Evolutionary conservation across 352 stramenopile genomes (phyloP).

Genomic region (Thalassiosira hispida): DNA sequence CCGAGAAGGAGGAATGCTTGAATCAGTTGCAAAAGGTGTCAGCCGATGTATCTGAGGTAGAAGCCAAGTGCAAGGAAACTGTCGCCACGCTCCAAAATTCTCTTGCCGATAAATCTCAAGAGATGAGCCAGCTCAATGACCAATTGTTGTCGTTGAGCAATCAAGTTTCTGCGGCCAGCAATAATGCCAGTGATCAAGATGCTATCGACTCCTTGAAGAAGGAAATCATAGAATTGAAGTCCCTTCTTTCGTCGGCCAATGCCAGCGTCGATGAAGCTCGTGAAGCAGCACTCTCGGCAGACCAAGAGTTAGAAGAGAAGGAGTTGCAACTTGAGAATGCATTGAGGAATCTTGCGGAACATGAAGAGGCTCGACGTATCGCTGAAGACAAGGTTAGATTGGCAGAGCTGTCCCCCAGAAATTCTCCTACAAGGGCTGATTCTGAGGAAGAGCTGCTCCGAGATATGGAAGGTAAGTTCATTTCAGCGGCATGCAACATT

Average conservation of each 20-base stretch:
- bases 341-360: constrained; percentile 51
- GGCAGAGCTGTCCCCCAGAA: constrained; percentile 14
- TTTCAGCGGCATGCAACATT: not conserved
- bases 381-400: constrained; percentile 42
- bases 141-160: constrained; percentile 9
- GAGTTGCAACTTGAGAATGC: constrained; percentile 63
- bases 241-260: constrained; percentile 65
- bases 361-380: constrained; percentile 58
- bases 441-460: constrained; percentile 50
- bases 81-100: constrained; percentile 5
- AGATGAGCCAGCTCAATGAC: constrained; percentile 27
- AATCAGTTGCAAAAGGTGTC: constrained; percentile 15
- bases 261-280: constrained; percentile 63
- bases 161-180: not conserved
- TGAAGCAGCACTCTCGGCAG: constrained; percentile 30
- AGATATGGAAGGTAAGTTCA: constrained; percentile 42
- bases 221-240: constrained; percentile 66
- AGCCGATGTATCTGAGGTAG: constrained; percentile 11
- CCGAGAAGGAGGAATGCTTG: constrained; percentile 21
- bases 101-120: constrained; percentile 14
- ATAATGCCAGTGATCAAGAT: constrained; percentile 4
- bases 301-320: constrained; percentile 62
- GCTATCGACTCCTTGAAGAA: constrained; percentile 14
- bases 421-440: constrained; percentile 16
- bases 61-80: constrained; percentile 22